Evolutionary conservation across 1,284 basidiomycete genomes (phyloP).

Genomic region (Fistulina hepatica): DNA sequence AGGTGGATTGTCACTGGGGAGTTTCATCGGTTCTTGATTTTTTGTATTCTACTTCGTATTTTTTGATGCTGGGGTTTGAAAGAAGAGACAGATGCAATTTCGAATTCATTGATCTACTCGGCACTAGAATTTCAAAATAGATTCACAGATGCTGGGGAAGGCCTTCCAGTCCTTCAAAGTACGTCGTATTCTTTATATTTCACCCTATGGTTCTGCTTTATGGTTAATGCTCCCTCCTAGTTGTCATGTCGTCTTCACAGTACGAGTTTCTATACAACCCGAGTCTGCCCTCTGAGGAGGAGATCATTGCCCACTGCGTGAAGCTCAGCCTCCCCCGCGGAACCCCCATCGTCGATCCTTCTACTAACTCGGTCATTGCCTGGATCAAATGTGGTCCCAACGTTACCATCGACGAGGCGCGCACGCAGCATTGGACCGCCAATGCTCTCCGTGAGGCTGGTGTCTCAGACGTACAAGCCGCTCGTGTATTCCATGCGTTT

Average conservation of each 20-base stretch:
- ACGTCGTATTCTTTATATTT: neutral
- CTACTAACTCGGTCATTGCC: constrained; percentile 1
- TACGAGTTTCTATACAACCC: neutral
- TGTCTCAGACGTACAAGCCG: constrained; percentile 1
- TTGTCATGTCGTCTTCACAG: neutral
- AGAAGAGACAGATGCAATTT: no score
- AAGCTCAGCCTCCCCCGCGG: neutral
- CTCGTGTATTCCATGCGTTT: constrained; percentile 8
- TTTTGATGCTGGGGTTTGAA: no score
- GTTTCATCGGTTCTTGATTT: no score
- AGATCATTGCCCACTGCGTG: constrained; percentile 1
- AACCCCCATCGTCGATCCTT: neutral
- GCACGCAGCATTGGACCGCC: constrained; percentile 11
- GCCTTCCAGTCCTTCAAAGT: neutral
- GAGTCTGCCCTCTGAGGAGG: constrained; percentile 2
- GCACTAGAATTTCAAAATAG: no score
- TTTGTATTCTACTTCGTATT: no score
- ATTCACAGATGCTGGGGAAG: no score
- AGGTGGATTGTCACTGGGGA: no score
- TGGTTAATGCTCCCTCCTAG: neutral
- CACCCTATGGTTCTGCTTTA: neutral
- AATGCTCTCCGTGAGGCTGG: constrained; percentile 3
- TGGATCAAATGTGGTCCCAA: constrained; percentile 13
- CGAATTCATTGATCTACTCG: no score
- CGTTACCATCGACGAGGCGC: constrained; percentile 11